Base-by-base conservation (phyloP, 352 stramenopile genomes). In the Globisporangium rhizosaccharum region DNA sequence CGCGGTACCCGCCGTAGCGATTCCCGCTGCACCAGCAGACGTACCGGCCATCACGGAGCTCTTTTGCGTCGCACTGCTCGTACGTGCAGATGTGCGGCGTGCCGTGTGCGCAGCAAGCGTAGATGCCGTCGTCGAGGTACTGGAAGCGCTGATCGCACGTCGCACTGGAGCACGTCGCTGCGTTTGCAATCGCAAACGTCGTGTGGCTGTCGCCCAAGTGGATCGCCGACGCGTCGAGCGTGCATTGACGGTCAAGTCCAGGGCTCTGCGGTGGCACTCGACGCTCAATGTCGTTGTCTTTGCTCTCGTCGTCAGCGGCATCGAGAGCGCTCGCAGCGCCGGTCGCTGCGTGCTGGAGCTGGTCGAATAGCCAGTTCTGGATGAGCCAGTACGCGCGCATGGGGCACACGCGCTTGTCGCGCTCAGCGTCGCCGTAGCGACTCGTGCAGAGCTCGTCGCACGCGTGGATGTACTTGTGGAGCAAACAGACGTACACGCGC, bases 401-500 rank as follows among this genome's bases (percentile, higher is more conserved):
- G 0, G 56, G 59, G 46, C 82, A 92, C 51, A 92, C 82, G 33
- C 81, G 78, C 28, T 72, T 68, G 61, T 92, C 79, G 17, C 87
- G 62, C 49, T 87, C 78, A 0, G 76, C 65, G 44, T 87, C 81
- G 1, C 68, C 70, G 56, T 75, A 75, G 8, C 70, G 68, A 58
- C 82, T 92, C 3, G 82, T 92, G 36, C 82, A 92, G 23, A 56
- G 60, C 60, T 87, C 82, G 60, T 92, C 79, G 56, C 82, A 92
- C 2, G 82, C 79, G 52, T 92, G 82, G n/a, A 90, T 84, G 51
- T 92, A 92, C 57, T 87, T 88, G 64, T 90, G 82, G 28, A 88
- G 55, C 41, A 92, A 48, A 39, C 82, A 92, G 49, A 92, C 76
- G 51, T 88, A 92, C 30, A 92, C 82, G 20, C 82, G 79, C 17